Evolutionary conservation across 306 rosid species (phyloP), one percentile per base, ranked within the genome.

Genomic region (Carpinus viminea): DNA sequence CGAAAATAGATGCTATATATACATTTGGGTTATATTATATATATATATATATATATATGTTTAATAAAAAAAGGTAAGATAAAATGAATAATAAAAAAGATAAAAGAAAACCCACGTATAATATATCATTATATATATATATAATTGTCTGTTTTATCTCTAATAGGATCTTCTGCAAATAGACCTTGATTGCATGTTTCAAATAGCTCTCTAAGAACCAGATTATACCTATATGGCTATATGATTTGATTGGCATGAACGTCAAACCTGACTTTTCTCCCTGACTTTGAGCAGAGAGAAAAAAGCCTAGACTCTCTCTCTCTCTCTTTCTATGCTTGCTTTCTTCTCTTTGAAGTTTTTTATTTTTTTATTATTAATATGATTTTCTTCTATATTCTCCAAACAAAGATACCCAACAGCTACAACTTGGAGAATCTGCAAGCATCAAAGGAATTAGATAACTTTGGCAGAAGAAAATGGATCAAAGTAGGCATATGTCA

Each of bases 381-480:
- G 0, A 24, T 24, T 24, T 24, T 24, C 26, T 24, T 83, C 82
- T 21, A 80, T 85, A 89, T 85, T 90, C 92, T 79, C 84, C 82
- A 74, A 80, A 83, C 81, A 75, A 74, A 80, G 82, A 82, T 70
- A 78, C 82, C 85, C 79, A 74, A 80, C 52, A 15, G 80, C 88
- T 85, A 79, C 91, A 88, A 88, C 85, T 79, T 85, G 90, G 85
- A 80, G 92, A 91, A 84, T 86, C 85, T 80, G 72, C 74, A 61
- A 86, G 82, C 86, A 85, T 77, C 89, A 89, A 88, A 80, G 81
- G 61, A 80, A 24, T 24, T 24, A 68, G 46, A 66, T 56, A 74
- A 74, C 82, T 79, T 80, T 72, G 76, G 55, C 86, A 77, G 74
- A 79, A 81, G 80, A 83, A 82, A 85, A 85, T 83, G 80, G 73